Conservation (phyloP, 2,329 filamentous ascomycete genomes). For the Kalaharituber pfeilii region DNA sequence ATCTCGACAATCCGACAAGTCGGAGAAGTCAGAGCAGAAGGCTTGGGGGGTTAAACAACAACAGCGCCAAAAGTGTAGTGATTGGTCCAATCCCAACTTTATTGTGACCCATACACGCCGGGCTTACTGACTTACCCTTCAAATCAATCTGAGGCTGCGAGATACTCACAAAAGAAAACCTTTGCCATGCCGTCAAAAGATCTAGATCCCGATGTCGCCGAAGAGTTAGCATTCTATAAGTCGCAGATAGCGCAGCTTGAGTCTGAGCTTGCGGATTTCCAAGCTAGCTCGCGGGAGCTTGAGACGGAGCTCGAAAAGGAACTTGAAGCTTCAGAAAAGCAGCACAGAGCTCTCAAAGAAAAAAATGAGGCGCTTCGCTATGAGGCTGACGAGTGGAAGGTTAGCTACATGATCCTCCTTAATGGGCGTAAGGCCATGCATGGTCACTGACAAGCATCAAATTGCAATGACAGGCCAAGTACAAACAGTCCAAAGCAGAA, state of each 20-base stretch:
- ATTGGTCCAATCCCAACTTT: too few relatives aligned
- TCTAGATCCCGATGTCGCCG: constrained; percentile 32
- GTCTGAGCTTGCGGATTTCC: constrained; percentile 80
- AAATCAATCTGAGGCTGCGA: too few relatives aligned
- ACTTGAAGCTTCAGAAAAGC: constrained; percentile 84
- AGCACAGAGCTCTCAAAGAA: constrained; percentile 68
- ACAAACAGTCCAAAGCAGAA: constrained; percentile 85
- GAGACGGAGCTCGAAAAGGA: constrained; percentile 93
- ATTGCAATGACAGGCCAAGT: constrained; percentile 51
- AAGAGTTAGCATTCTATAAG: constrained; percentile 88
- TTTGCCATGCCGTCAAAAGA: constrained; percentile 7
- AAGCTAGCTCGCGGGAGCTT: constrained; percentile 80
- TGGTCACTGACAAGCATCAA: background rate
- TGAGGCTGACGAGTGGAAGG: constrained; percentile 98
- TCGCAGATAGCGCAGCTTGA: constrained; percentile 85
- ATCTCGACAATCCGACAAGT: background rate
- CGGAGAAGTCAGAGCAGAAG: background rate
- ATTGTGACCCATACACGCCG: too few relatives aligned
- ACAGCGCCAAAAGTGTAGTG: too few relatives aligned
- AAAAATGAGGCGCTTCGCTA: constrained; percentile 71
- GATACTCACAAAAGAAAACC: too few relatives aligned
- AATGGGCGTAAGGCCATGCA: background rate
- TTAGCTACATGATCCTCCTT: constrained; percentile 30
- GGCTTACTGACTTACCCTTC: too few relatives aligned
- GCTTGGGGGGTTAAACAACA: background rate